phyloP scores from a whole-genome alignment of 148 eudicot genomes.

The Camellia lanceoleosa region DNA sequence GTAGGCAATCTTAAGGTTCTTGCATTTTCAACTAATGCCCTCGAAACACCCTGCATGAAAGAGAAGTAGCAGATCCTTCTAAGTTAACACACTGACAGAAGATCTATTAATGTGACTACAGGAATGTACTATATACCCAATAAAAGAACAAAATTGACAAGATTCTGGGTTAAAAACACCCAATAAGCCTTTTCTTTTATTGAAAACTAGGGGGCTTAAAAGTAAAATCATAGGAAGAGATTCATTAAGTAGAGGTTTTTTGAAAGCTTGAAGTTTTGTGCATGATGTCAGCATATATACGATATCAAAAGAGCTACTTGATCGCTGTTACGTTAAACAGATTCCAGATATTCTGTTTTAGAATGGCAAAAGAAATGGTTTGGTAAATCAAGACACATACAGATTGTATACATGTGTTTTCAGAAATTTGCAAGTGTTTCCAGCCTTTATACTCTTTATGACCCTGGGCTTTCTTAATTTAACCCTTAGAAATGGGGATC shows the following conservation, averaged over 20 bases:
- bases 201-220: not conserved
- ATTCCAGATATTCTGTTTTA: not conserved
- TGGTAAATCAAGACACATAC: not conserved
- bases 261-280: constrained; percentile 4
- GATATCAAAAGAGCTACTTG: not conserved
- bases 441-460: not conserved
- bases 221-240: not conserved
- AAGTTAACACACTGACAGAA: not conserved
- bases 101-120: not conserved
- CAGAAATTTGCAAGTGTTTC: too few species aligned
- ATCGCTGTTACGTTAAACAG: not conserved
- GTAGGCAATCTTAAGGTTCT: constrained; percentile 80
- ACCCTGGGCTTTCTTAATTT: not conserved
- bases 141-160: not conserved
- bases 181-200: not conserved
- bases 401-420: not conserved
- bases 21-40: constrained; percentile 75
- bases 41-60: constrained; percentile 76
- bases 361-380: not conserved
- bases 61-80: not conserved
- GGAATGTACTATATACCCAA: not conserved
- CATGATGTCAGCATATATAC: not conserved
- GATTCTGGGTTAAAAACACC: not conserved
- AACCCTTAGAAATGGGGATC: not conserved
- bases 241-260: not conserved